Evolutionary conservation across 108 stramenopile species (phyloP).

Genomic region (Nitzschia palea): DNA sequence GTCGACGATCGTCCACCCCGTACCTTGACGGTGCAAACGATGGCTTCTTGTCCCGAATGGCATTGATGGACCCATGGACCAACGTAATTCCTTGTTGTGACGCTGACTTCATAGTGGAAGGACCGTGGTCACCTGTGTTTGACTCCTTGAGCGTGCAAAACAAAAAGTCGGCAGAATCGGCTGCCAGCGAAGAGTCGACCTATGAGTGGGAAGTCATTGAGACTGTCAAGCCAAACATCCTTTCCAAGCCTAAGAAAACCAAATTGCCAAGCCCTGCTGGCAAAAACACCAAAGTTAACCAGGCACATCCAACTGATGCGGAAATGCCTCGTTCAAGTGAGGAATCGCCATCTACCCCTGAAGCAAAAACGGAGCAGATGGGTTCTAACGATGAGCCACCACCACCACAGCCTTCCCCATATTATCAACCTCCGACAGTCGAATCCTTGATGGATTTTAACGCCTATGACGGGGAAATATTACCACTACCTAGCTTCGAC

Average conservation of each 20-base stretch:
- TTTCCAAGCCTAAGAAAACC: too few relatives aligned
- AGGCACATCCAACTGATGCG: too few relatives aligned
- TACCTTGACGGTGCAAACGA: background rate
- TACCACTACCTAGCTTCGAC: conserved; percentile 57
- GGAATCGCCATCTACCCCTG: too few relatives aligned
- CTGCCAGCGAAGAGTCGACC: conserved; percentile 18
- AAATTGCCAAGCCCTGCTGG: too few relatives aligned
- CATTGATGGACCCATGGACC: conserved; percentile 14
- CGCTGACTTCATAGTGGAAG: conserved; percentile 22
- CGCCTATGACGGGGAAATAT: conserved; percentile 30
- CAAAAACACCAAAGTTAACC: too few relatives aligned
- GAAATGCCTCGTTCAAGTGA: too few relatives aligned
- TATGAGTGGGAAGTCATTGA: conserved; percentile 36
- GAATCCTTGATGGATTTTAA: conserved; percentile 9
- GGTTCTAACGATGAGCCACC: too few relatives aligned
- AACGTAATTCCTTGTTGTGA: conserved; percentile 30
- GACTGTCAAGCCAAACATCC: background rate
- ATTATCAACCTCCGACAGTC: conserved; percentile 6
- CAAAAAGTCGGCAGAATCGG: conserved; percentile 5
- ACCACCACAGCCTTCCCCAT: background rate
- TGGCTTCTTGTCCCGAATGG: background rate
- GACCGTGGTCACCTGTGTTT: conserved; percentile 32
- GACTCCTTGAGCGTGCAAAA: background rate
- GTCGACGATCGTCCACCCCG: conserved; percentile 42
- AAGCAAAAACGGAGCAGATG: too few relatives aligned